phyloP scores from a whole-genome alignment of 2,329 filamentous ascomycete genomes.

The Coniochaeta sp. region DNA sequence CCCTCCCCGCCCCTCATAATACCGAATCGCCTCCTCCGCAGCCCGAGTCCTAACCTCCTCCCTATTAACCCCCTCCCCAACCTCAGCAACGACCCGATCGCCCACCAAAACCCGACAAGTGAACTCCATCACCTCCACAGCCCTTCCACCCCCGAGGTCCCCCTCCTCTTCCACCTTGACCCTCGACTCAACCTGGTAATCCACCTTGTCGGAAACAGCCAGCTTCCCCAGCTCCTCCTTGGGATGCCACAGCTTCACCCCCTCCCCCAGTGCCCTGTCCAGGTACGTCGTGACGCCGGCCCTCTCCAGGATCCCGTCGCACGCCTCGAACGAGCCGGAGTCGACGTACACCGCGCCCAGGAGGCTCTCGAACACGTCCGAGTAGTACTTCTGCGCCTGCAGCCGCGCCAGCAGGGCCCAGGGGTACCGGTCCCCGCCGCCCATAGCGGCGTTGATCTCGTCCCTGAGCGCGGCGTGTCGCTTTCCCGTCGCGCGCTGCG shows the following conservation, averaged over 20 bases:
- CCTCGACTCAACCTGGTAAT: conserved; percentile 38
- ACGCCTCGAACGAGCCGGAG: conserved; percentile 54
- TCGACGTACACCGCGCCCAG: conserved; percentile 83
- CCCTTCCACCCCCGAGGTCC: conserved; percentile 10
- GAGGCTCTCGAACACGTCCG: conserved; percentile 74
- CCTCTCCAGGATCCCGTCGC: conserved; percentile 50
- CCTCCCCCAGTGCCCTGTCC: conserved; percentile 49
- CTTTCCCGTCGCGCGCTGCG: conserved; percentile 34
- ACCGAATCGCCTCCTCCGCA: background rate
- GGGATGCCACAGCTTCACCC: conserved; percentile 52
- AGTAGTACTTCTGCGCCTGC: conserved; percentile 68
- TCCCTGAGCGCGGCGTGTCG: conserved; percentile 42
- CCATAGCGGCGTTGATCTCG: conserved; percentile 43
- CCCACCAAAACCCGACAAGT: conserved; percentile 44
- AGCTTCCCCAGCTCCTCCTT: conserved; percentile 63
- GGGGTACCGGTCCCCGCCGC: conserved; percentile 53
- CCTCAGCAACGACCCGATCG: conserved; percentile 28
- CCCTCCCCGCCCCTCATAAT: background rate
- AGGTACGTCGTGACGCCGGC: conserved; percentile 62
- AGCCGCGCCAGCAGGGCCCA: conserved; percentile 67
- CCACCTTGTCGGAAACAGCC: conserved; percentile 42
- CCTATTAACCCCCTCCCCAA: conserved; percentile 5
- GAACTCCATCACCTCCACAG: conserved; percentile 18
- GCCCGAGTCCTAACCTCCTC: conserved; percentile 3
- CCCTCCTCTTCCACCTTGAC: conserved; percentile 14